Conservation (phyloP, 2,329 filamentous ascomycete genomes). For the Colletotrichum sp. region DNA sequence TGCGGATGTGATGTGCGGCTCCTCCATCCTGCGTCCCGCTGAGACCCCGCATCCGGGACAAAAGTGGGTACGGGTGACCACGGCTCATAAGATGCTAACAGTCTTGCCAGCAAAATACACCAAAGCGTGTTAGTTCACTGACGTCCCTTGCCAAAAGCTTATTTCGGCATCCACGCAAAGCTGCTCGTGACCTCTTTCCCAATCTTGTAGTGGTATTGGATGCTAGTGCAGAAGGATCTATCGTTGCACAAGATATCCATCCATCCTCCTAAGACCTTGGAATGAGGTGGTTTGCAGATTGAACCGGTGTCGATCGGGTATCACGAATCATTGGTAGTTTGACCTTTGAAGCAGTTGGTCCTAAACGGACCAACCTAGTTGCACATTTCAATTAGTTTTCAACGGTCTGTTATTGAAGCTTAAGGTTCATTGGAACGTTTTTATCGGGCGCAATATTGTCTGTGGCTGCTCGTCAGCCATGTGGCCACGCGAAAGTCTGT, state of each 20-base stretch:
- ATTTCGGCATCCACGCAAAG: neutral
- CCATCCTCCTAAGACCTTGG: neutral
- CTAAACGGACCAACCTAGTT: neutral
- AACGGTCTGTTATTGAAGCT: neutral
- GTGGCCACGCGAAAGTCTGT: neutral
- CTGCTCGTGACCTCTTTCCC: neutral
- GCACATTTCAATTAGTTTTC: neutral
- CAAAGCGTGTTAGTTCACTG: neutral
- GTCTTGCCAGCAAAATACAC: fast-evolving
- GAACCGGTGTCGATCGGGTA: fast-evolving
- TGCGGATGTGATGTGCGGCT: neutral
- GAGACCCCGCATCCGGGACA: neutral
- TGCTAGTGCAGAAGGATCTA: neutral
- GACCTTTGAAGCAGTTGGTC: neutral
- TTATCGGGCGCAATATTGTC: neutral
- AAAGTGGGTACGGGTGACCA: neutral
- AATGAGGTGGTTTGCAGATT: neutral
- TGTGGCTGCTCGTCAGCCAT: neutral
- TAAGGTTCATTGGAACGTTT: neutral
- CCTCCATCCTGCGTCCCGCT: neutral
- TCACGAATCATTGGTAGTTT: neutral
- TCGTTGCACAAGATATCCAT: neutral
- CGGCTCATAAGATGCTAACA: neutral
- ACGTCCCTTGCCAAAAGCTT: neutral
- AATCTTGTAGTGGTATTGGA: neutral